Conservation (phyloP, 2,329 filamentous ascomycete genomes). For the Cladophialophora psammophila region DNA sequence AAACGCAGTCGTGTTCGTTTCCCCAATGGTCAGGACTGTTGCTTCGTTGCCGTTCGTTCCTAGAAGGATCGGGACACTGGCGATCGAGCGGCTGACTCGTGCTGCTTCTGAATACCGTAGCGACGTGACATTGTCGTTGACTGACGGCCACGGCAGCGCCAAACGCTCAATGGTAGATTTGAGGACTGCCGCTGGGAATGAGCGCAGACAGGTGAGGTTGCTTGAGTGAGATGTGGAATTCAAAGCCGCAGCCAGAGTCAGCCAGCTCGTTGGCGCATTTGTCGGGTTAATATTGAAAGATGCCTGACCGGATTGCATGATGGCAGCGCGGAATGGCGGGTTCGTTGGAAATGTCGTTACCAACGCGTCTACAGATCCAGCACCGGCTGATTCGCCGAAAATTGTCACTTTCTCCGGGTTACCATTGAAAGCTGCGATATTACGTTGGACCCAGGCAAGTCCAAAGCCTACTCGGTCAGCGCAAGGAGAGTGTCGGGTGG, state of each 20-base stretch:
- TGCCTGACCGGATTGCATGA: slow-evolving; percentile 43
- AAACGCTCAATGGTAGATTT: slow-evolving; percentile 36
- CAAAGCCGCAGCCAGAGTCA: slow-evolving; percentile 25
- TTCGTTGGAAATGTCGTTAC: slow-evolving; percentile 38
- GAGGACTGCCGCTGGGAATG: slow-evolving; percentile 31
- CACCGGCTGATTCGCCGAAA: slow-evolving; percentile 50
- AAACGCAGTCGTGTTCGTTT: slow-evolving; percentile 10
- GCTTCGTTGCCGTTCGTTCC: slow-evolving; percentile 57
- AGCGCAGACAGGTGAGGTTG: slow-evolving; percentile 38
- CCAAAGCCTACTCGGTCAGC: slow-evolving; percentile 39
- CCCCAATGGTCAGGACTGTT: slow-evolving; percentile 18
- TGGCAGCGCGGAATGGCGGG: slow-evolving; percentile 43
- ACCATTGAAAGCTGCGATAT: slow-evolving; percentile 48
- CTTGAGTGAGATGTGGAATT: slow-evolving; percentile 26
- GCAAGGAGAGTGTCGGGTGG: background rate
- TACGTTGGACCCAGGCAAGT: slow-evolving; percentile 49
- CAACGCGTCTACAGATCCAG: slow-evolving; percentile 36
- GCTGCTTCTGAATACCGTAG: slow-evolving; percentile 30
- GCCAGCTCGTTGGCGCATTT: slow-evolving; percentile 26
- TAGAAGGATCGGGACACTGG: slow-evolving; percentile 52
- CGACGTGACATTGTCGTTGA: slow-evolving; percentile 35
- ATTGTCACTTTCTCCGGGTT: slow-evolving; percentile 49
- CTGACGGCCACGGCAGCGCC: slow-evolving; percentile 33
- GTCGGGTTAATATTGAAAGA: slow-evolving; percentile 31
- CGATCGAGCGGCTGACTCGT: slow-evolving; percentile 43